A percentile compares a stretch with the other conserved stretches of the same genome.
Conservation (phyloP, 2,329 filamentous ascomycete species). For the Coleophoma eucalyptorum region DNA sequence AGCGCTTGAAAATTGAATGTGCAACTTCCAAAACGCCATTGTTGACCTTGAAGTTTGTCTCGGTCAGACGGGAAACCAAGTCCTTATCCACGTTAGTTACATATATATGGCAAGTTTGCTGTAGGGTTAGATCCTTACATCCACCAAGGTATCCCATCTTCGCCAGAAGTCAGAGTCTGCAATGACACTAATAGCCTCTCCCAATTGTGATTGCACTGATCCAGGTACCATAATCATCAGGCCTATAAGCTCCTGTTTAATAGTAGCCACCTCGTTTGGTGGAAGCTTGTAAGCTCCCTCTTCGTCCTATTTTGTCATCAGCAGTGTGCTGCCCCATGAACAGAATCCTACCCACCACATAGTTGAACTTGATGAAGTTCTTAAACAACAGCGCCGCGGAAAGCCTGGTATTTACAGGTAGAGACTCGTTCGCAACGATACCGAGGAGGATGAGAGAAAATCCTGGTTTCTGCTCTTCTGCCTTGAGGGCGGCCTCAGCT, state of each 20-base stretch:
- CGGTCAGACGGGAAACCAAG: constrained; percentile 81
- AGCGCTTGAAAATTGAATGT: constrained; percentile 95
- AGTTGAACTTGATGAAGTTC: constrained; percentile 94
- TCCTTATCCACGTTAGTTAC: constrained; percentile 47
- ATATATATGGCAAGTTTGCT: background rate
- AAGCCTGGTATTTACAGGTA: constrained; percentile 76
- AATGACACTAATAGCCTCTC: constrained; percentile 94
- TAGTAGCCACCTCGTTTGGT: constrained; percentile 75
- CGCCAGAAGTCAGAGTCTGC: constrained; percentile 97
- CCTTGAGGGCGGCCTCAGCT: constrained; percentile 80
- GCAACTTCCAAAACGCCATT: constrained; percentile 95
- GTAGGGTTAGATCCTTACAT: constrained; percentile 44
- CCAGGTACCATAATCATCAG: constrained; percentile 92
- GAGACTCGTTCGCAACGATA: constrained; percentile 74
- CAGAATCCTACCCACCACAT: constrained; percentile 57
- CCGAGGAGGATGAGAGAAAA: constrained; percentile 88
- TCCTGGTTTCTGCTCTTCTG: constrained; percentile 76
- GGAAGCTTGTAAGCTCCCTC: constrained; percentile 91
- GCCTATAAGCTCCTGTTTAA: constrained; percentile 93
- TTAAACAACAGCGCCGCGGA: constrained; percentile 94
- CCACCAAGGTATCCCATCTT: constrained; percentile 92
- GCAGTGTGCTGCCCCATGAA: background rate
- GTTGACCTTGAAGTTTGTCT: constrained; percentile 79
- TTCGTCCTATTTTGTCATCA: constrained; percentile 59
- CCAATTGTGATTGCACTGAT: constrained; percentile 87